These are phyloP conservation scores for Maudiozyma serrabonitensis DNA, from an alignment of 805 yeast species.

Conservation along the genomic window DNA sequence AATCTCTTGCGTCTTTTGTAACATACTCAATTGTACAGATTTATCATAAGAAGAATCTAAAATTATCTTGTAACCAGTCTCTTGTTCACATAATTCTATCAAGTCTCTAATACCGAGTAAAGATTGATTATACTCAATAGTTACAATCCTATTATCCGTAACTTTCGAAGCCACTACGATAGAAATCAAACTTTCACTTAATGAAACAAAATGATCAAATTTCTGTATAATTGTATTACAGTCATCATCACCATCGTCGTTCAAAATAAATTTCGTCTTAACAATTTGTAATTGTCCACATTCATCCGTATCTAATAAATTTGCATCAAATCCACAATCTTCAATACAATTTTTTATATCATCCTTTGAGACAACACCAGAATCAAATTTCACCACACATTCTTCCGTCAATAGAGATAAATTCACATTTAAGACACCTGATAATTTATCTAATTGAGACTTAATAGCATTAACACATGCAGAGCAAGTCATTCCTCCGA, in stretches of 20 bases:
- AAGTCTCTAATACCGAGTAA: conserved; percentile 56
- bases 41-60: conserved; percentile 42
- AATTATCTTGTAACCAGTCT: conserved; percentile 43
- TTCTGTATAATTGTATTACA: neutral
- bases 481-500: conserved; percentile 83
- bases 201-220: neutral
- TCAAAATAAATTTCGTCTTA: neutral
- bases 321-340: conserved; percentile 65
- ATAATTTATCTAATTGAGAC: conserved; percentile 37
- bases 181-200: neutral
- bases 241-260: neutral
- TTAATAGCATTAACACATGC: conserved; percentile 69
- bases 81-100: conserved; percentile 40
- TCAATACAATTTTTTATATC: conserved; percentile 49
- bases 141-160: neutral
- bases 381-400: conserved; percentile 47
- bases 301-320: neutral
- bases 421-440: conserved; percentile 44
- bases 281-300: neutral
- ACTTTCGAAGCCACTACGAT: neutral
- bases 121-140: conserved; percentile 41
- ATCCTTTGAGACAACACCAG: conserved; percentile 23
- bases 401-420: conserved; percentile 73
- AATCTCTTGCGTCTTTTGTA: conserved; percentile 65
- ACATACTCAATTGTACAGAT: conserved; percentile 55